Percentiles rank a stretch among this genome's conserved stretches.
Evolutionary conservation across 208 protist species (phyloP).

Genomic region (Trichomonas gallinae): DNA sequence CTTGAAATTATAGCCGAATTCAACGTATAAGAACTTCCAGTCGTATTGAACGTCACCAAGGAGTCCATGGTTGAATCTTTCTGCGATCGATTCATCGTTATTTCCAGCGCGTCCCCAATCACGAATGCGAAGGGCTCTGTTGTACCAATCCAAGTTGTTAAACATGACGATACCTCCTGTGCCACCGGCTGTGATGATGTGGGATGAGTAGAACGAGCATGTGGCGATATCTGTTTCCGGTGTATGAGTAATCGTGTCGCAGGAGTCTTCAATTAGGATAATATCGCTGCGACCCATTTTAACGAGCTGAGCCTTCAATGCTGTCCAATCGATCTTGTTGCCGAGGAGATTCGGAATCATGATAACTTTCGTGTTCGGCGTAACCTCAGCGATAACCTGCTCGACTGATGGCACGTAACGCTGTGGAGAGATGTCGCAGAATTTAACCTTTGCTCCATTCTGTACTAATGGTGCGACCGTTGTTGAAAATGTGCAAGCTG

Average conservation of each 20-base stretch:
- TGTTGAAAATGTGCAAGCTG: slow-evolving; percentile 37
- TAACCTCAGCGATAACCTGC: slow-evolving; percentile 18
- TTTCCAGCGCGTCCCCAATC: slow-evolving; percentile 40
- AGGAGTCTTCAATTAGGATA: slow-evolving; percentile 36
- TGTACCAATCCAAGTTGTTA: neutral
- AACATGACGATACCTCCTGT: slow-evolving; percentile 39
- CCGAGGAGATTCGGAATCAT: slow-evolving; percentile 34
- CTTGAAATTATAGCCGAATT: slow-evolving; percentile 41
- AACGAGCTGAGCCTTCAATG: slow-evolving; percentile 18
- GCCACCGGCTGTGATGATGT: slow-evolving; percentile 36
- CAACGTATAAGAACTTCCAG: slow-evolving; percentile 40
- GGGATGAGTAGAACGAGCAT: slow-evolving; percentile 32
- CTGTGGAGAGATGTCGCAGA: slow-evolving; percentile 27
- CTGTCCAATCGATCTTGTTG: slow-evolving; percentile 37
- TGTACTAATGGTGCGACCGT: slow-evolving; percentile 31
- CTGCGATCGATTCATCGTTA: slow-evolving; percentile 32
- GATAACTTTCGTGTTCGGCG: slow-evolving; percentile 31
- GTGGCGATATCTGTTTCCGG: slow-evolving; percentile 28
- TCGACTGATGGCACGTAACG: slow-evolving; percentile 27
- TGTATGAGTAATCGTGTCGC: slow-evolving; percentile 33
- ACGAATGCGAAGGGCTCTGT: slow-evolving; percentile 26
- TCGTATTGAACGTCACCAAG: slow-evolving; percentile 37
- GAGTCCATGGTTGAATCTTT: slow-evolving; percentile 31
- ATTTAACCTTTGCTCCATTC: slow-evolving; percentile 23
- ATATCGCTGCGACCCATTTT: slow-evolving; percentile 25